These are phyloP conservation scores for Aegilops bicornis DNA, from an alignment of 176 grass and related monocot species.

Conservation along the genomic window DNA sequence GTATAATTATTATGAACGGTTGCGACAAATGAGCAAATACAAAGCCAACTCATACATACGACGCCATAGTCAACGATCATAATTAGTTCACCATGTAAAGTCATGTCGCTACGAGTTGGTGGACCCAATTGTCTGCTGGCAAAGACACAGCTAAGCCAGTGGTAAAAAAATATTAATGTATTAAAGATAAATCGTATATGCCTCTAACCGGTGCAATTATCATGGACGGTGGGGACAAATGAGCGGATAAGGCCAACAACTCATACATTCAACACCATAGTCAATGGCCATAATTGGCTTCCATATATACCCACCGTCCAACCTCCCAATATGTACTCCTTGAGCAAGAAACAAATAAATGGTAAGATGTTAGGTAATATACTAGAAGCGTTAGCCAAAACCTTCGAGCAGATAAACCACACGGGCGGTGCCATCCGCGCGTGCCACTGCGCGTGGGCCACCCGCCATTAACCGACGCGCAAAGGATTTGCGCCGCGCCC, in stretches of 20 bases:
- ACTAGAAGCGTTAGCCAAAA: neutral
- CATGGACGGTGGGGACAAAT: neutral
- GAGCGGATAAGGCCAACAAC: neutral
- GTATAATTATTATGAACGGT: neutral
- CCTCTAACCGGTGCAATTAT: neutral
- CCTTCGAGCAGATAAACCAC: constrained; percentile 4
- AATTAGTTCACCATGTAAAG: neutral
- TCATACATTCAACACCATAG: too few relatives aligned
- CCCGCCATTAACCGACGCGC: constrained; percentile 17
- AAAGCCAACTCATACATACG: neutral
- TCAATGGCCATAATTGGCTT: neutral
- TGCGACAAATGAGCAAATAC: neutral
- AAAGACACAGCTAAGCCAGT: neutral
- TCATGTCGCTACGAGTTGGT: neutral
- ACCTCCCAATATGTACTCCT: neutral
- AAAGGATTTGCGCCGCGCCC: neutral
- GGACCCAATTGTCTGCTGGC: accelerated
- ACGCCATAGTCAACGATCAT: too few relatives aligned
- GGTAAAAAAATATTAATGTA: neutral
- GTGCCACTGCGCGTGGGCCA: constrained; percentile 38
- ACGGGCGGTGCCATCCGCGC: neutral
- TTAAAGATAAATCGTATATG: neutral
- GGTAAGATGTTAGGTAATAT: neutral
- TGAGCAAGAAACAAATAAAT: constrained; percentile 2
- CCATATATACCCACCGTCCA: neutral